Base-by-base conservation (phyloP, 257 asterid genomes). In the Salvia miltiorrhiza region DNA sequence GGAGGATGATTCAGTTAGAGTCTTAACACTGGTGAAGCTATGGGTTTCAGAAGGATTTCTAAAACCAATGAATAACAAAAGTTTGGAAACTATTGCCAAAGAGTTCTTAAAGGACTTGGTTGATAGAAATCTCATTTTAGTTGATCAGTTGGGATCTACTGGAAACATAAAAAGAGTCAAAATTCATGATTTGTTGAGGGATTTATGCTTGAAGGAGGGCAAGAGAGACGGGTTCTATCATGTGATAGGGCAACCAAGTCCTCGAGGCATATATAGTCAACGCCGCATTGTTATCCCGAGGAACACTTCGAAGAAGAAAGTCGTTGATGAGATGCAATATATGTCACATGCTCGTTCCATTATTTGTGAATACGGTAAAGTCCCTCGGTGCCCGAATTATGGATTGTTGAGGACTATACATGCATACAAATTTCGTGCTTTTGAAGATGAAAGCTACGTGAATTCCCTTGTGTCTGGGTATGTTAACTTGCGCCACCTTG, bases 401-500 rank as follows among this genome's bases (percentile, higher is more conserved):
- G 4, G 13, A 48, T 30, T 64, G 45, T 3, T 64, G 70, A 64
- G 70, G 70, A 47, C 50, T 0, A 5, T 47, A 6, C 53, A 47
- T n/a, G 20, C 53, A 16, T n/a, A n/a, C 26, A 30, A 2, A 30
- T 30, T 2, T 30, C 33, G 33, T 30, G 3, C 5, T 30, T 30
- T 0, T 5, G 33, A 2, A 2, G 33, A 30, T 5, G 2, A 30
- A 30, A 30, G 33, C 33, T 30, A 30, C 2, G 33, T 30, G 33
- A 30, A 30, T 30, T 30, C 33, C 5, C 33, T 4, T 5, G 33
- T 30, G 1, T 30, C 4, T 30, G 2, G 4, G 1, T 30, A 52
- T 0, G 47, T 54, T 1, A 76, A 70, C 54, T 56, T 26, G 21
- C 49, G 76, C 3, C 10, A 55, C 35, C 7, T 76, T 67, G 20